Conservation (phyloP, 306 rosid genomes). For the Cicer pinnatifidum region DNA sequence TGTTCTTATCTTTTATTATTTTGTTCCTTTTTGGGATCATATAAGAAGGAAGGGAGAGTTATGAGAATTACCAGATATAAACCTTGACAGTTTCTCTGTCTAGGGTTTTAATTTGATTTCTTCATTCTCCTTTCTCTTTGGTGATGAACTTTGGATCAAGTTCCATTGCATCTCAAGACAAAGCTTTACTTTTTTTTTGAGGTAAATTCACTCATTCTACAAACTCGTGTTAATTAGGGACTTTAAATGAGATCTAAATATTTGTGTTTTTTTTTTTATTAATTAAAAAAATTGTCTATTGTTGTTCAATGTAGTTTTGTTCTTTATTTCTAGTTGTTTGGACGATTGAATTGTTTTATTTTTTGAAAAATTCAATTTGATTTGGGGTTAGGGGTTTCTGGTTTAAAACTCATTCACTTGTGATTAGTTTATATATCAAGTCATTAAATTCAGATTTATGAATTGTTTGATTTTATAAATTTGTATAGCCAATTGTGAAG, state of each 20-base stretch:
- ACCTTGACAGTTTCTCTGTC: neutral
- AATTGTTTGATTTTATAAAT: neutral
- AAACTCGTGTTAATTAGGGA: neutral
- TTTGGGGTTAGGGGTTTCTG: constrained; percentile 34
- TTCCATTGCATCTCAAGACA: neutral
- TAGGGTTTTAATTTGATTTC: constrained; percentile 18
- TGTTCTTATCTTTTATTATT: neutral
- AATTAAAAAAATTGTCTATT: neutral
- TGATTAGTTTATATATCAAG: neutral
- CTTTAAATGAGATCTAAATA: neutral
- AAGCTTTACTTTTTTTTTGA: neutral
- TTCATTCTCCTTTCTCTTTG: neutral
- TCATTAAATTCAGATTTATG: neutral
- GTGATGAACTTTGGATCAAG: neutral
- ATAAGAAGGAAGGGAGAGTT: neutral
- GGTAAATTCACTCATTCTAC: neutral
- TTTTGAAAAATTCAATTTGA: constrained; percentile 15
- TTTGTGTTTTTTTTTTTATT: neutral
- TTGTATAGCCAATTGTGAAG: neutral
- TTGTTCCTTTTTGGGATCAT: neutral
- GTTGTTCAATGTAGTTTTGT: constrained; percentile 7
- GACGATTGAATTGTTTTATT: constrained; percentile 30
- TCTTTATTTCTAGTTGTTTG: neutral
- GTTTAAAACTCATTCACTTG: neutral
- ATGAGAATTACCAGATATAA: constrained; percentile 6